phyloP scores from a whole-genome alignment of 2,329 filamentous ascomycete species.

The Thelonectria olida region DNA sequence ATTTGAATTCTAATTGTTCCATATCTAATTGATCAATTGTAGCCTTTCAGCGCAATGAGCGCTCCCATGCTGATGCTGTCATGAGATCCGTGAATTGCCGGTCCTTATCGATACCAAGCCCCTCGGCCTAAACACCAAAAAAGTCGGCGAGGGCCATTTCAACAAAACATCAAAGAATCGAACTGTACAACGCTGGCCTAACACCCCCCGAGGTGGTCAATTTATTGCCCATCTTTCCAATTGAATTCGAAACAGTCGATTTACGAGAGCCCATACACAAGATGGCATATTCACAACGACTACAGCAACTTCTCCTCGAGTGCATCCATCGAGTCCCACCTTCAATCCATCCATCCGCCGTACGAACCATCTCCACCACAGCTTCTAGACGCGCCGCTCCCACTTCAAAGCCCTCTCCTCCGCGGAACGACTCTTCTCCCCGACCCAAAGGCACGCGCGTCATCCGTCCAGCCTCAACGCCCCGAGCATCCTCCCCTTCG shows the following conservation, averaged over 20 bases:
- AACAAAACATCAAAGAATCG: neutral
- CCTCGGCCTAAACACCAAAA: neutral
- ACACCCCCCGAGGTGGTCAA: neutral
- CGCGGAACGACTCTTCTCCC: neutral
- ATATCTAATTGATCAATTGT: no score
- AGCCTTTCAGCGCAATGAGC: no score
- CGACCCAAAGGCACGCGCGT: neutral
- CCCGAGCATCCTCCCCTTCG: neutral
- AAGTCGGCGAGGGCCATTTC: neutral
- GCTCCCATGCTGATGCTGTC: no score
- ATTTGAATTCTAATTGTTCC: no score
- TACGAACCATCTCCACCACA: conserved; percentile 1
- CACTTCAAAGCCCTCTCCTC: neutral
- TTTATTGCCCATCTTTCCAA: neutral
- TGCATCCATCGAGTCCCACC: neutral
- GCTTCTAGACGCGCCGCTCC: neutral
- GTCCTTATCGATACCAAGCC: neutral
- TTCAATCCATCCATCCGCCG: neutral
- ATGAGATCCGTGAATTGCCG: neutral
- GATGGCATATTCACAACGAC: conserved; percentile 1
- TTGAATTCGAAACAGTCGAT: neutral
- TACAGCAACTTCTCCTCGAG: neutral
- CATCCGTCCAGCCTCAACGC: neutral
- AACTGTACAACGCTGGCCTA: no score
- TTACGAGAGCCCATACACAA: neutral